Base-by-base conservation (phyloP, 176 grass and related monocot genomes). In the Triticum dicoccoides region DNA sequence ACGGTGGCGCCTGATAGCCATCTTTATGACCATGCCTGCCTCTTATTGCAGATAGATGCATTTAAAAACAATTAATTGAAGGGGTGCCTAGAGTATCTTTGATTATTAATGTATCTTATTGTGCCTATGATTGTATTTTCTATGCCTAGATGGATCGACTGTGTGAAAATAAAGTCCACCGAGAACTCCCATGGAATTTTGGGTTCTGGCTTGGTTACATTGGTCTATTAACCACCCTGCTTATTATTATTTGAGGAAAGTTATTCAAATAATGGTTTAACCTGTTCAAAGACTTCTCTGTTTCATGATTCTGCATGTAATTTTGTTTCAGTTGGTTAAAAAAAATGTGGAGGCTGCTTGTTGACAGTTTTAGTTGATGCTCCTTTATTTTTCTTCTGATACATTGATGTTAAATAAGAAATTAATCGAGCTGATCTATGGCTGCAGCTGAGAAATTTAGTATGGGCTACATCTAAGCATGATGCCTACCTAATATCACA, bases 391-490 rank as follows among this genome's bases (percentile, higher is more conserved):
- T 51, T 56, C 42, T 65, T 65, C n/a, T 20, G 5, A 73, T 81
- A 61, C 14, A 54, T 65, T 14, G 23, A 39, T 87, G 10, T 65
- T 87, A 20, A 87, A 51, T 29, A 76, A 56, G 33, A 27, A 27
- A 81, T 58, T 8, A 72, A 63, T 77, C 61, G 33, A 62, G 7
- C 65, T n/a, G 59, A 65, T 59, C 80, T 94, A 17, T 82, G 61
- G 27, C 24, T 92, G 49, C 87, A 97, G 94, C 80, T 97, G 77
- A 88, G 94, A 78, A 97, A 97, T 85, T 92, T 97, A 82, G 86
- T 97, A 44, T 97, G 94, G 94, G 89, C 94, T 77, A 94, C 94
- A 79, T 94, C 94, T 27, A 97, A 97, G 82, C 94, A 97, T 64
- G 94, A 97, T 20, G 82, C 90, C 45, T 97, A 92, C 76, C 75